Evolutionary conservation across 352 stramenopile genomes (phyloP).

Genomic region (Pythium volutum): DNA sequence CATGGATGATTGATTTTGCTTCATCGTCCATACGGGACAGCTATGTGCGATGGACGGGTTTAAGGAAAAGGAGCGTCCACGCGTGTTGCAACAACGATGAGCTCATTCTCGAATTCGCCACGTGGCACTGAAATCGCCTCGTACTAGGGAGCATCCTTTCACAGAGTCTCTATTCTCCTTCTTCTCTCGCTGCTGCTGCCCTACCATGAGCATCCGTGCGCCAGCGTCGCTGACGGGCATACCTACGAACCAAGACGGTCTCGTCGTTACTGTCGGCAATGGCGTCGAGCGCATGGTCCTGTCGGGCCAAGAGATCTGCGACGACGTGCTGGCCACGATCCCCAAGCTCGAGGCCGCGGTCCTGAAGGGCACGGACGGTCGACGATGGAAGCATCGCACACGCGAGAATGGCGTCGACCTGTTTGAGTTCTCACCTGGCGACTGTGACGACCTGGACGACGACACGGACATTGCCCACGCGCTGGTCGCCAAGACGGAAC

Average conservation of each 20-base stretch:
- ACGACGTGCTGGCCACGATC: slow-evolving; percentile 50
- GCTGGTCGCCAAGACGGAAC: slow-evolving; percentile 44
- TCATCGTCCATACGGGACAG: too few relatives aligned
- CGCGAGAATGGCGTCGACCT: slow-evolving; percentile 38
- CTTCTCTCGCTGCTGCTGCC: too few relatives aligned
- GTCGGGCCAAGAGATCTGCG: slow-evolving; percentile 47
- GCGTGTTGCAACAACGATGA: too few relatives aligned
- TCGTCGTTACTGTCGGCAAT: slow-evolving; percentile 11
- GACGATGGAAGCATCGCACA: slow-evolving; percentile 32
- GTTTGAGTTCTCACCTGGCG: slow-evolving; percentile 39
- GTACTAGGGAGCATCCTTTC: too few relatives aligned
- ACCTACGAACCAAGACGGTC: slow-evolving; percentile 4
- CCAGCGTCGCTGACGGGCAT: background rate
- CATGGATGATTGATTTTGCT: too few relatives aligned
- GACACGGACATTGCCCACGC: slow-evolving; percentile 57
- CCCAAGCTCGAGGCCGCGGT: slow-evolving; percentile 42
- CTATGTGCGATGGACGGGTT: too few relatives aligned
- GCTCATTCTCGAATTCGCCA: too few relatives aligned
- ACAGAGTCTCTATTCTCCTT: too few relatives aligned
- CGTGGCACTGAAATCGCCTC: too few relatives aligned
- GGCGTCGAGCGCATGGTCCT: slow-evolving; percentile 22
- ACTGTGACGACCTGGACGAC: slow-evolving; percentile 13
- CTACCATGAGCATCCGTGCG: background rate
- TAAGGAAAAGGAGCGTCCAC: too few relatives aligned
- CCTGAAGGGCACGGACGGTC: slow-evolving; percentile 30